Base-by-base conservation (phyloP, 371 early-diverging fungal species). In the Lichtheimia ramosa region DNA sequence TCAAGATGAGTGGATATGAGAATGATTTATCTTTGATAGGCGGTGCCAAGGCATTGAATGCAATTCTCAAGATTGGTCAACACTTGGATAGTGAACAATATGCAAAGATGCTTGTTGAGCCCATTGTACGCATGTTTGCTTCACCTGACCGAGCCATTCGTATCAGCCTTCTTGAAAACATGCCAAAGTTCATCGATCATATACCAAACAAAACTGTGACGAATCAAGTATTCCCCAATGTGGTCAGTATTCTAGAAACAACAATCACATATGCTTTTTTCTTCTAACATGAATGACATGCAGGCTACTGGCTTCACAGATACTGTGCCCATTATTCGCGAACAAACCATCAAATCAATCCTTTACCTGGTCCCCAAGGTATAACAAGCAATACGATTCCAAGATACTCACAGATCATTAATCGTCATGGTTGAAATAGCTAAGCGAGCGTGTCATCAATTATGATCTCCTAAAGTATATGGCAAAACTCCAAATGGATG, bases 291-390 rank as follows among this genome's bases (percentile, higher is more conserved):
- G 5, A 34, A 34, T 8, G 34, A 6, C 2, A 8, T 10, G 2
- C 54, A 91, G 91, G 89, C 90, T 7, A 82, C 89, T 1, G 98
- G 98, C 16, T 97, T 96, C 63, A 77, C 83, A 5, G 98, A 97
- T 61, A 87, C 90, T 0, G 88, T 89, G 39, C 93, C 97, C 4
- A 79, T 95, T 18, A 91, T 98, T 39, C 89, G 96, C 34, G 98
- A 97, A 69, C 88, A 85, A 59, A 96, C 97, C 0, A 86, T 96
- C 56, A 94, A 94, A 65, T 85, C 93, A 0, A 82, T 93, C 6
- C 66, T 94, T 23, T 59, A 89, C 0, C 66, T 97, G 5, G 87
- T 86, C 5, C 90, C 88, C 10, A 88, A 88, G 73, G 82, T 89
- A 66, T 63, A 49, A 0, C 10, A 46, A 21, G 10, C 34, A 34